Conservation (phyloP, 768 basidiomycete species). For the Hortiboletus flavorubellus region DNA sequence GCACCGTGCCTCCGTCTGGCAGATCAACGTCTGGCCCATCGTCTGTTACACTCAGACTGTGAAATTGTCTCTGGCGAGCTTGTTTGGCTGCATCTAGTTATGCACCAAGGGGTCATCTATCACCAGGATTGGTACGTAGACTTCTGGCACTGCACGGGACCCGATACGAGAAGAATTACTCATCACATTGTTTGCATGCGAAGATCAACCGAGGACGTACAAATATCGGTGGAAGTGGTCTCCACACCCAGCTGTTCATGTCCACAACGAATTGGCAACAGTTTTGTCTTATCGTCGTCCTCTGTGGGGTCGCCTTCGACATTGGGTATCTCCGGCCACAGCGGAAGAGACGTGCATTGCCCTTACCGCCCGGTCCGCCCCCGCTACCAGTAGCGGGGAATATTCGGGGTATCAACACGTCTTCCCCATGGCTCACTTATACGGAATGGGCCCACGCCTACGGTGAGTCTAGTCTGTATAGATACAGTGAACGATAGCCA, state of each 20-base stretch:
- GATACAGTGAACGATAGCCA: background rate
- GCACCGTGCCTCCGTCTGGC: background rate
- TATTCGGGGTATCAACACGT: slow-evolving; percentile 10
- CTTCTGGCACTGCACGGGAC: background rate
- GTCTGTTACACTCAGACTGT: background rate
- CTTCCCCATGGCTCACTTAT: slow-evolving; percentile 20
- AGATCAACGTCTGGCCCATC: background rate
- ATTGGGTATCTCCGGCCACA: background rate
- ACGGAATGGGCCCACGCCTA: slow-evolving; percentile 17
- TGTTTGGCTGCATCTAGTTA: background rate
- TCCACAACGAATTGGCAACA: slow-evolving; percentile 7
- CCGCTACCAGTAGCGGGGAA: slow-evolving; percentile 20
- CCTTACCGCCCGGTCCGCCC: slow-evolving; percentile 21
- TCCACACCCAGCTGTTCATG: background rate
- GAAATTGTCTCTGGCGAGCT: background rate
- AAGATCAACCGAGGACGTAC: background rate
- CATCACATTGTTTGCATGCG: background rate
- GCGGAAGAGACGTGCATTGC: slow-evolving; percentile 3
- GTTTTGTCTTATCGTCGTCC: slow-evolving; percentile 8
- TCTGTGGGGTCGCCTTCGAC: slow-evolving; percentile 8
- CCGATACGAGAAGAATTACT: background rate
- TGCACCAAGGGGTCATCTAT: background rate
- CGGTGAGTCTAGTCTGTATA: slow-evolving; percentile 1
- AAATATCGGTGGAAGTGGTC: background rate
- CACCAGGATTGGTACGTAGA: background rate